Conservation (phyloP, 2,329 filamentous ascomycete species). For the Pseudogymnoascus sp. region DNA sequence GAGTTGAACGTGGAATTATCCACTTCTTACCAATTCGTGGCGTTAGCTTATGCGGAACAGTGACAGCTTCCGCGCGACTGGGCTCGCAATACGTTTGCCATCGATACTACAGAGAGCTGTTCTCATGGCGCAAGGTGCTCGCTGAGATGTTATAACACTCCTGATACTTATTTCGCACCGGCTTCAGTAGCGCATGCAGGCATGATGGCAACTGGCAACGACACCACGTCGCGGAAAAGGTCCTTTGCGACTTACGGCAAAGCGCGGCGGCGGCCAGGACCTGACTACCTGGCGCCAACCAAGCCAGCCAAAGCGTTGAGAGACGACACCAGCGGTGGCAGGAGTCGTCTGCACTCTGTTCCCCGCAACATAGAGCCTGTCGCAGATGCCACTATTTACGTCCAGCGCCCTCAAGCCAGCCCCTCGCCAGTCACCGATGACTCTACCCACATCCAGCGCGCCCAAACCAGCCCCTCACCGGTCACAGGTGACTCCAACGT, state of each 20-base stretch:
- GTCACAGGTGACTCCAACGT: neutral
- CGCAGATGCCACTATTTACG: neutral
- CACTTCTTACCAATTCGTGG: neutral
- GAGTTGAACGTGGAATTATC: neutral
- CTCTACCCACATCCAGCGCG: neutral
- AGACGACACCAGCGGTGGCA: neutral
- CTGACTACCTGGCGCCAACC: constrained; percentile 17
- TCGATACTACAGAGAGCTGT: neutral
- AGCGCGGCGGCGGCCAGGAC: constrained; percentile 23
- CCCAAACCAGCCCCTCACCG: neutral
- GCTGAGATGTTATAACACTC: neutral
- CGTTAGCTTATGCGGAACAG: neutral
- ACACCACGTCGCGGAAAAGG: constrained; percentile 21
- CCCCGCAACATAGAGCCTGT: neutral
- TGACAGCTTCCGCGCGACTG: neutral
- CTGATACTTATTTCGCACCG: neutral
- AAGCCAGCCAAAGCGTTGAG: neutral
- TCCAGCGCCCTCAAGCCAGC: neutral
- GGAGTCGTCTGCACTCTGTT: neutral
- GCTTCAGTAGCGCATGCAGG: neutral
- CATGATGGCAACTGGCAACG: constrained; percentile 24
- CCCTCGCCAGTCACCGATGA: neutral
- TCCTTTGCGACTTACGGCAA: constrained; percentile 29
- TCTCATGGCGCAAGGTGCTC: neutral
- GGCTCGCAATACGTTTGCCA: neutral